Percentiles rank a stretch among this genome's conserved stretches.
These are phyloP conservation scores for Arachis stenosperma DNA, from an alignment of 306 rosid genomes.

Conservation along the genomic window DNA sequence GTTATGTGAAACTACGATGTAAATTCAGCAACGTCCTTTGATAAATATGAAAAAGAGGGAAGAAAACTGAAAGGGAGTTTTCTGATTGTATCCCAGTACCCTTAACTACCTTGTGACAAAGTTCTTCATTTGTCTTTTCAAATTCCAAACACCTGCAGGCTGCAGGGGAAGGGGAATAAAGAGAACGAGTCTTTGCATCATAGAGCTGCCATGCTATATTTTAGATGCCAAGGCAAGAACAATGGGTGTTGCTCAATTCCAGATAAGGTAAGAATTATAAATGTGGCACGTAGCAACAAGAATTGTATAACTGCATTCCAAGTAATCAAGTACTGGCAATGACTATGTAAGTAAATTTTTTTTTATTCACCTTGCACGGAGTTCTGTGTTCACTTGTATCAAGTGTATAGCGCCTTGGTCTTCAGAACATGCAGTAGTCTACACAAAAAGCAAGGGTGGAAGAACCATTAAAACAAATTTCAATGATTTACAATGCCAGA, in stretches of 20 bases:
- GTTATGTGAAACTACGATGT: too few species aligned
- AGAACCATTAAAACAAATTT: conserved; percentile 2
- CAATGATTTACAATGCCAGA: conserved; percentile 7
- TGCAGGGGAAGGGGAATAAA: conserved; percentile 36
- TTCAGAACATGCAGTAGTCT: conserved; percentile 38
- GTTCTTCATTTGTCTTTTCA: conserved; percentile 57
- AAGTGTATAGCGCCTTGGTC: conserved; percentile 47
- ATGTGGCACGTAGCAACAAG: conserved; percentile 17
- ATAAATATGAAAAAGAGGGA: too few species aligned
- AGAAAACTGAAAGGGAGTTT: too few species aligned
- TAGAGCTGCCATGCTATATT: not conserved
- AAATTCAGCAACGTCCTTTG: not conserved
- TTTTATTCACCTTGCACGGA: conserved; percentile 61
- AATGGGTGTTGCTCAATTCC: conserved; percentile 30
- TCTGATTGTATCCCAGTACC: too few species aligned
- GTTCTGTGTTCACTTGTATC: conserved; percentile 54
- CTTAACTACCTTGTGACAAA: conserved; percentile 61
- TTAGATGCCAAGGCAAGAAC: conserved; percentile 20
- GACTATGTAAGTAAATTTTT: conserved; percentile 26
- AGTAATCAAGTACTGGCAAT: conserved; percentile 11
- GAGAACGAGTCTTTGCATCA: conserved; percentile 22
- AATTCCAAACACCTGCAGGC: conserved; percentile 68
- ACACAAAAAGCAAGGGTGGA: conserved; percentile 31
- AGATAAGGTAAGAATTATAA: conserved; percentile 14
- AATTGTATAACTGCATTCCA: conserved; percentile 11